Evolutionary conservation across 169 alveolate species (phyloP).

Genomic region (Cryptosporidium viatorum): DNA sequence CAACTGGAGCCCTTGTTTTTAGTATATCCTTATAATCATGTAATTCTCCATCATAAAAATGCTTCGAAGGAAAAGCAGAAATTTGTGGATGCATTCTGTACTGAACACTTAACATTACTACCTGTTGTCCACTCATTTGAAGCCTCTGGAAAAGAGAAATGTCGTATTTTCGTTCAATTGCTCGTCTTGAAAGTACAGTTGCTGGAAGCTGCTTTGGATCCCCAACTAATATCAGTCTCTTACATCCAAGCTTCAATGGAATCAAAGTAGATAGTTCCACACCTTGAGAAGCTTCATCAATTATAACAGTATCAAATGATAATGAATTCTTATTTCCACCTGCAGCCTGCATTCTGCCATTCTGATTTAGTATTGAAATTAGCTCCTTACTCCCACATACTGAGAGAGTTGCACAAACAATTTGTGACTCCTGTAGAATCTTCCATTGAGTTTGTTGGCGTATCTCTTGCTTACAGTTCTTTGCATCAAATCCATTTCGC

Average conservation of each 20-base stretch:
- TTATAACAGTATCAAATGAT: slow-evolving; percentile 88
- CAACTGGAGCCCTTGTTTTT: slow-evolving; percentile 75
- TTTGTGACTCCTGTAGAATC: slow-evolving; percentile 85
- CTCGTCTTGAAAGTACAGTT: slow-evolving; percentile 92
- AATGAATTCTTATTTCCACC: slow-evolving; percentile 51
- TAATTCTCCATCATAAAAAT: slow-evolving; percentile 88
- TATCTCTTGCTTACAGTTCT: slow-evolving; percentile 39
- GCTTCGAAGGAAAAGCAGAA: slow-evolving; percentile 92
- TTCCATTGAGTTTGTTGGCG: slow-evolving; percentile 77
- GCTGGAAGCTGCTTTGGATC: slow-evolving; percentile 98
- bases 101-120: slow-evolving; percentile 89
- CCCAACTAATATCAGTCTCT: slow-evolving; percentile 96
- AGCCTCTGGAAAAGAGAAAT: slow-evolving; percentile 90
- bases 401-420: slow-evolving; percentile 91
- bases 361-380: slow-evolving; percentile 67
- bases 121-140: slow-evolving; percentile 78
- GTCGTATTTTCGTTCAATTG: slow-evolving; percentile 83
- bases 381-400: slow-evolving; percentile 91
- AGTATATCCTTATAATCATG: slow-evolving; percentile 26
- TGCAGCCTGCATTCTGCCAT: background rate
- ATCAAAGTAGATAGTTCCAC: slow-evolving; percentile 87
- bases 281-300: slow-evolving; percentile 98
- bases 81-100: slow-evolving; percentile 97
- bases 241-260: slow-evolving; percentile 87
- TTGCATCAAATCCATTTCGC: slow-evolving; percentile 71